Base-by-base conservation (phyloP, 176 grass and related monocot species). In the Zoysia japonica region DNA sequence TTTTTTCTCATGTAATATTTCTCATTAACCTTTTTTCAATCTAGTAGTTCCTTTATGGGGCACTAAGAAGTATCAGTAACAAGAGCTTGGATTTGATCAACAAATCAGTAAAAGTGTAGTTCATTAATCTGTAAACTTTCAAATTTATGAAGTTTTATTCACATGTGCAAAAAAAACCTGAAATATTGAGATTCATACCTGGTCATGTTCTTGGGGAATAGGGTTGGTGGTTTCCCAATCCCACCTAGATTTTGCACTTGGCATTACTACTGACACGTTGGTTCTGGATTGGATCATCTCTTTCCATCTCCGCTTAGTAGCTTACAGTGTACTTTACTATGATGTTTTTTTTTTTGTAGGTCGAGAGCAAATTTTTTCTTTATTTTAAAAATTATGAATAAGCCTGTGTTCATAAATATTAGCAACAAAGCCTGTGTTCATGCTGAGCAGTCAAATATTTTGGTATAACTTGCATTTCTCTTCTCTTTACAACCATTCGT, bases 31-130 rank as follows among this genome's bases (percentile, higher is more conserved):
- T 51, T 65, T 88, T 38, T 79, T 77, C 49, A 48, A 65, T 61
- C 46, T 80, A 50, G 65, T 83, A 97, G 95, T 55, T 75, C 83
- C 15, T 80, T 75, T 57, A 17, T 71, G 60, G 68, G 74, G 16
- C 72, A 43, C 75, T 65, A 7, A 41, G 55, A 48, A 65, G 48
- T 78, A 73, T 51, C 9, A 79, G 41, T 36, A 80, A 65, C 14
- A 42, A 65, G 35, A 42, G 9, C 75, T 47, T 1, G 41, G 68
- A 8, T 57, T 84, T 70, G 40, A 75, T 70, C 40, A 37, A 47
- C 37, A 70, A 78, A 85, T 19, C n/a, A 46, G 3, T 71, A 85
- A 53, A n/a, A 65, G 6, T 67, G 57, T 47, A 61, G 69, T 73
- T 5, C 37, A n/a, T 80, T 49, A 40, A 37, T 6, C 17, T 77